These are phyloP conservation scores for Hymenoscyphus repandus DNA, from an alignment of 2,329 filamentous ascomycete species.

Conservation along the genomic window DNA sequence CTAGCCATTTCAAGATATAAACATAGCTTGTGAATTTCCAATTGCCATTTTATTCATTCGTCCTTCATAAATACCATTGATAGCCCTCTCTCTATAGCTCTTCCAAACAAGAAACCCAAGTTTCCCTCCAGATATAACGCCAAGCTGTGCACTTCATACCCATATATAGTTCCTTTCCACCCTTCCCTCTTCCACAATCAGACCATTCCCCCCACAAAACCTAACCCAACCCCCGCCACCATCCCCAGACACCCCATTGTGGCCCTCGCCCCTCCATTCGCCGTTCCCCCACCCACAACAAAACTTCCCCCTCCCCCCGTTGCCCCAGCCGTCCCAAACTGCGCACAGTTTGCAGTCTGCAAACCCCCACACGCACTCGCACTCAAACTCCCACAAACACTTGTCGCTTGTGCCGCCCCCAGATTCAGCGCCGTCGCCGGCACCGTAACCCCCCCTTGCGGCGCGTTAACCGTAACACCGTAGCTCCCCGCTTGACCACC, in stretches of 20 bases:
- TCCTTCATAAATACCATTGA: too few species aligned
- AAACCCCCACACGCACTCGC: slow-evolving; percentile 43
- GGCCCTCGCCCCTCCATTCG: slow-evolving; percentile 19
- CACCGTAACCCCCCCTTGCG: slow-evolving; percentile 49
- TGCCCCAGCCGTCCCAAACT: slow-evolving; percentile 18
- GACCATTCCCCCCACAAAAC: slow-evolving; percentile 21
- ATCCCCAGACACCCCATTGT: slow-evolving; percentile 24
- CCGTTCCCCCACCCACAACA: slow-evolving; percentile 16
- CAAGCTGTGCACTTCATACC: not conserved
- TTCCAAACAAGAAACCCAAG: too few species aligned
- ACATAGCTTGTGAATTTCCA: too few species aligned
- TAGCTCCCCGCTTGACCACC: slow-evolving; percentile 34
- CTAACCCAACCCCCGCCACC: slow-evolving; percentile 23
- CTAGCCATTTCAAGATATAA: too few species aligned
- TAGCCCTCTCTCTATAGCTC: too few species aligned
- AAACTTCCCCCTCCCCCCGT: slow-evolving; percentile 8
- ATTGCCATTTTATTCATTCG: too few species aligned
- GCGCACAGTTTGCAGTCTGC: slow-evolving; percentile 23
- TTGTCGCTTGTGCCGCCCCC: slow-evolving; percentile 42
- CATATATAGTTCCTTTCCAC: not conserved
- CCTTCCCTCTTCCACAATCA: not conserved
- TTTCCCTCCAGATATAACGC: not conserved
- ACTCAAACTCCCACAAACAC: slow-evolving; percentile 52
- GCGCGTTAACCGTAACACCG: slow-evolving; percentile 52
- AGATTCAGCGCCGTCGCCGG: slow-evolving; percentile 36